phyloP scores from a whole-genome alignment of 1,284 basidiomycete species.

The Xerocomus nothofagi region DNA sequence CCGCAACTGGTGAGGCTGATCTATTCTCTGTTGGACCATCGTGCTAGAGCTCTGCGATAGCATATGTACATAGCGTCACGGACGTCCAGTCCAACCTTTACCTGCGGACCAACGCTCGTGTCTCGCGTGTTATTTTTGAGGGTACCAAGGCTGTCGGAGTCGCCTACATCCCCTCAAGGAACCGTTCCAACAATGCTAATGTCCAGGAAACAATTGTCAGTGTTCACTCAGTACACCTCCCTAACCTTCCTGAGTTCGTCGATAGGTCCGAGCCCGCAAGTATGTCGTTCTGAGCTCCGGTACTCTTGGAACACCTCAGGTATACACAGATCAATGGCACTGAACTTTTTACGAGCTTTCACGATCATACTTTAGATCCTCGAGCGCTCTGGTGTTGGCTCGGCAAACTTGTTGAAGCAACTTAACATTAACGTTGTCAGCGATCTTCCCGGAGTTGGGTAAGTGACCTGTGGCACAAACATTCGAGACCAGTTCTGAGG shows the following conservation, averaged over 20 bases:
- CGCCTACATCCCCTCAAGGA: conserved; percentile 64
- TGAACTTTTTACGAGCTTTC: neutral
- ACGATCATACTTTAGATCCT: conserved; percentile 46
- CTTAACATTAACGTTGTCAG: conserved; percentile 61
- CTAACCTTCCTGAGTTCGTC: neutral
- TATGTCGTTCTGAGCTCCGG: conserved; percentile 65
- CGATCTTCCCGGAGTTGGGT: conserved; percentile 72
- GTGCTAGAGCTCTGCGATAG: conserved; percentile 30
- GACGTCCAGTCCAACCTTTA: conserved; percentile 64
- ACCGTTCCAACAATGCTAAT: conserved; percentile 53
- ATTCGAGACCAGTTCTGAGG: neutral
- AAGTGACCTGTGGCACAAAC: conserved; percentile 22
- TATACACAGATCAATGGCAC: neutral
- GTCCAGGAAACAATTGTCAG: conserved; percentile 58
- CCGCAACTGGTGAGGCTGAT: conserved; percentile 53
- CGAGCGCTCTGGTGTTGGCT: conserved; percentile 69
- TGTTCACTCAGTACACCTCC: neutral
- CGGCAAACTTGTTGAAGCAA: conserved; percentile 52
- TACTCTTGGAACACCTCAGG: conserved; percentile 64
- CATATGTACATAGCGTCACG: conserved; percentile 73
- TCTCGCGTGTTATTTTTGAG: conserved; percentile 70
- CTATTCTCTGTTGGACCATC: neutral
- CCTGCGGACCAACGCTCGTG: conserved; percentile 61
- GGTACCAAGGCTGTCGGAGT: conserved; percentile 71
- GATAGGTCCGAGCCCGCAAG: conserved; percentile 54